phyloP scores from a whole-genome alignment of 2,329 filamentous ascomycete genomes.

The Verruconis gallopava region DNA sequence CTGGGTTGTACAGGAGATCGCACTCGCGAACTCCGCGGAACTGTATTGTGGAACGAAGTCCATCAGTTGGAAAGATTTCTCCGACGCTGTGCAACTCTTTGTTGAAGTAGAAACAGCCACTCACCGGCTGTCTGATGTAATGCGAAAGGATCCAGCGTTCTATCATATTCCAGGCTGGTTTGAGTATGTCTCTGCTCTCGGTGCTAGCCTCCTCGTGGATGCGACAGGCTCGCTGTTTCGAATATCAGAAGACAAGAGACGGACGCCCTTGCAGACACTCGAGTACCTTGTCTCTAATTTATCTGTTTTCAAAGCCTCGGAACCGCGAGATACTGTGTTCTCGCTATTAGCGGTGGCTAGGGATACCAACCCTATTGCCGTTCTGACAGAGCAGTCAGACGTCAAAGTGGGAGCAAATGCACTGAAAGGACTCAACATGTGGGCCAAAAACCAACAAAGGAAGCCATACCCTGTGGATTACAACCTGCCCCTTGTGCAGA shows the following conservation, averaged over 20 bases:
- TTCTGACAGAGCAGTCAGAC: not conserved
- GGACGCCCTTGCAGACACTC: constrained; percentile 17
- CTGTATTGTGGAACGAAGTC: constrained; percentile 26
- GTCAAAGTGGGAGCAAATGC: not conserved
- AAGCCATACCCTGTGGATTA: constrained; percentile 27
- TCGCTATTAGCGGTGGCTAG: constrained; percentile 23
- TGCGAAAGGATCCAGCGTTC: constrained; percentile 19
- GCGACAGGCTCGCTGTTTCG: constrained; percentile 24
- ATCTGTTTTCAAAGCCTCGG: constrained; percentile 19
- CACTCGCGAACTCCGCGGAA: constrained; percentile 21
- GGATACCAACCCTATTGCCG: constrained; percentile 18
- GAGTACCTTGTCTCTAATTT: constrained; percentile 25
- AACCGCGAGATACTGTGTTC: constrained; percentile 23
- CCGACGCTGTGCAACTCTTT: constrained; percentile 27
- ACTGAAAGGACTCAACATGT: constrained; percentile 11
- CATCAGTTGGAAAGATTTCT: constrained; percentile 26
- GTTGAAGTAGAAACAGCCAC: constrained; percentile 27
- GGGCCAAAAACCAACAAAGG: constrained; percentile 16
- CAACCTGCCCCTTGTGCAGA: constrained; percentile 17
- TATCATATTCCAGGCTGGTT: constrained; percentile 21
- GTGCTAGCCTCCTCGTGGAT: constrained; percentile 25
- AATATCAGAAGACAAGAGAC: not conserved
- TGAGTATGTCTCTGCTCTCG: constrained; percentile 23
- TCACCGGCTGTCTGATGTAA: constrained; percentile 24
- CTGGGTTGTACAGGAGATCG: constrained; percentile 34